Evolutionary conservation across 805 yeast genomes (phyloP), one percentile per base, ranked within the genome.

Genomic region (Cyberlindnera saturnus): DNA sequence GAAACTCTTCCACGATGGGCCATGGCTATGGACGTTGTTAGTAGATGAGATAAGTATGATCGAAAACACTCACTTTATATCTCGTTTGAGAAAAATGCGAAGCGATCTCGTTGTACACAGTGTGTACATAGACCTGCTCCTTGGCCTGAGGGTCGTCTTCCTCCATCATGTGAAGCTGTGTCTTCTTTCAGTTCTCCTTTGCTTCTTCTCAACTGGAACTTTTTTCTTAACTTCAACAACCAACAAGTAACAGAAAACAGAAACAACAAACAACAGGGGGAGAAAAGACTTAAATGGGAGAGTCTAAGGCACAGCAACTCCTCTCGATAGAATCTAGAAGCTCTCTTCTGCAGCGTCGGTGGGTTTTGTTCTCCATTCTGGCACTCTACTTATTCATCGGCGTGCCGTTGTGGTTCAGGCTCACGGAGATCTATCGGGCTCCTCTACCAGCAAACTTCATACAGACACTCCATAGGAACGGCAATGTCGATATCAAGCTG

Each of bases 51-150:
- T 29, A 17, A 20, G 18, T 20, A n/a, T 6, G n/a, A 29, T 4
- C 17, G 17, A 45, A 9, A 32, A 45, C 46, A 14, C 28, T 23
- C 28, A 23, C 28, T 23, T 86, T 91, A 65, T 90, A 93, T 38
- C 99, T 65, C 0, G 99, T 93, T 52, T 83, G 83, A 3, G 98
- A 90, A 62, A 93, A 93, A 61, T 93, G 99, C 9, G 81, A 53
- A 0, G 99, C 98, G 26, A 93, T 93, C 46, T 85, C 86, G 58
- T 93, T 86, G 67, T 93, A 93, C 10, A 93, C 96, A n/a, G 77
- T 75, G 62, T 93, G 99, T 1, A 93, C 99, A 57, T 77, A 82
- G 40, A 73, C 73, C 38, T 81, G 78, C 57, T 93, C 99, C 60
- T 80, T 83, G 10, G 58, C 51, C 31, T 67, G 70, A 1, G 88